Evolutionary conservation across 352 stramenopile genomes (phyloP).

Genomic region (Globisporangium sylvaticum): DNA sequence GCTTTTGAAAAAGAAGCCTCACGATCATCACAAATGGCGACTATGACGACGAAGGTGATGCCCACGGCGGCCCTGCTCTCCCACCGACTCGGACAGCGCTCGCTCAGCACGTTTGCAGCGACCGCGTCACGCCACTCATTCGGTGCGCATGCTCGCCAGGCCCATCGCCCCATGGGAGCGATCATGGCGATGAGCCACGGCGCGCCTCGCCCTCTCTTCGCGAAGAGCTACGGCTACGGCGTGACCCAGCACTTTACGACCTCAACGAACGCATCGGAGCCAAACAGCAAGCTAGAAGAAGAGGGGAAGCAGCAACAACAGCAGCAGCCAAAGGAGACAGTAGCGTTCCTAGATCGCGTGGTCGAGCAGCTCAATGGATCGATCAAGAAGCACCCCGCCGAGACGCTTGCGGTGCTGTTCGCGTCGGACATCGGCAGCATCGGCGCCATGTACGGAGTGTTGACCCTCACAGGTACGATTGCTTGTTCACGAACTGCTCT

Average conservation of each 20-base stretch:
- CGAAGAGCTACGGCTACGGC: not conserved
- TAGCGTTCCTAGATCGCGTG: slow-evolving; percentile 53
- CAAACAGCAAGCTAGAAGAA: not conserved
- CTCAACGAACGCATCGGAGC: not conserved
- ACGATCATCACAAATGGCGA: not conserved
- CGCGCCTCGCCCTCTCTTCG: not conserved
- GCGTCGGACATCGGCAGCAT: slow-evolving; percentile 81
- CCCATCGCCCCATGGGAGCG: not conserved
- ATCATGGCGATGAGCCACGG: not conserved
- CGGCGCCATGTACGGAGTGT: slow-evolving; percentile 68
- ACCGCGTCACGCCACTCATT: not conserved
- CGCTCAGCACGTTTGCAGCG: not conserved
- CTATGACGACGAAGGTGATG: not conserved
- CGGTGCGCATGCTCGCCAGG: not conserved
- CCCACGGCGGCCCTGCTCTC: slow-evolving; percentile 1
- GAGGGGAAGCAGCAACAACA: not conserved
- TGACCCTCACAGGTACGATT: slow-evolving; percentile 47
- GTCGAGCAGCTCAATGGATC: slow-evolving; percentile 75
- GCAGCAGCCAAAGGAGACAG: not conserved
- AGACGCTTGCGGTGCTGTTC: slow-evolving; percentile 77
- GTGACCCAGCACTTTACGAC: slow-evolving; percentile 6
- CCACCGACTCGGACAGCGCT: not conserved
- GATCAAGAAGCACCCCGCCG: slow-evolving; percentile 65
- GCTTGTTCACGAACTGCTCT: not conserved
- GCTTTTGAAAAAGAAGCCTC: not conserved